phyloP scores from a whole-genome alignment of 1,284 basidiomycete species.

The Irpex rosettiformis region DNA sequence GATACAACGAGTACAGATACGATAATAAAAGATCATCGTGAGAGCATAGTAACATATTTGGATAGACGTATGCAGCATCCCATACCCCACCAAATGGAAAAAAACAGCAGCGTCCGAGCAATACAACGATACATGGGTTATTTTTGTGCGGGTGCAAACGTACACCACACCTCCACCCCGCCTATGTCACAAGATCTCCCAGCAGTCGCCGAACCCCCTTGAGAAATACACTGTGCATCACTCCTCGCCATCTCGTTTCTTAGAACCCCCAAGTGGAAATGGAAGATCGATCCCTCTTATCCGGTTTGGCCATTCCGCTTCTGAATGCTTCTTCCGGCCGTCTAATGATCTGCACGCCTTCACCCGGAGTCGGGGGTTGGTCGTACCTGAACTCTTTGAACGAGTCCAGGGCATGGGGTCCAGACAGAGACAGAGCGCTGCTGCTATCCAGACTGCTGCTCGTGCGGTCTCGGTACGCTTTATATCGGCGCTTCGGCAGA shows the following conservation, averaged over 20 bases:
- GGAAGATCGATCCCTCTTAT: slow-evolving; percentile 5
- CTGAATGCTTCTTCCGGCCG: slow-evolving; percentile 17
- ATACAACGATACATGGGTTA: too few species aligned
- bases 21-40: not conserved
- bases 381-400: not conserved
- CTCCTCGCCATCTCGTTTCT: too few species aligned
- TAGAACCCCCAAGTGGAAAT: slow-evolving; percentile 15
- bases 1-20: not conserved
- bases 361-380: slow-evolving; percentile 1
- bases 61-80: too few species aligned
- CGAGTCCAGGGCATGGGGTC: not conserved
- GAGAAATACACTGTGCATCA: too few species aligned
- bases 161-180: too few species aligned
- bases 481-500: not conserved
- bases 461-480: not conserved
- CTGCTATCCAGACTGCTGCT: not conserved
- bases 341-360: slow-evolving; percentile 16
- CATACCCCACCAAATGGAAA: too few species aligned
- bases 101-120: too few species aligned
- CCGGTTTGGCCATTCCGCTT: not conserved
- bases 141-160: too few species aligned
- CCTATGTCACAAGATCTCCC: too few species aligned
- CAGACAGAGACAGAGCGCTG: not conserved
- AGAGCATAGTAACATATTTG: too few species aligned
- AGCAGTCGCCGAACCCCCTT: too few species aligned